Evolutionary conservation across 805 yeast species (phyloP).

Genomic region (Metschnikowia lachancei): DNA sequence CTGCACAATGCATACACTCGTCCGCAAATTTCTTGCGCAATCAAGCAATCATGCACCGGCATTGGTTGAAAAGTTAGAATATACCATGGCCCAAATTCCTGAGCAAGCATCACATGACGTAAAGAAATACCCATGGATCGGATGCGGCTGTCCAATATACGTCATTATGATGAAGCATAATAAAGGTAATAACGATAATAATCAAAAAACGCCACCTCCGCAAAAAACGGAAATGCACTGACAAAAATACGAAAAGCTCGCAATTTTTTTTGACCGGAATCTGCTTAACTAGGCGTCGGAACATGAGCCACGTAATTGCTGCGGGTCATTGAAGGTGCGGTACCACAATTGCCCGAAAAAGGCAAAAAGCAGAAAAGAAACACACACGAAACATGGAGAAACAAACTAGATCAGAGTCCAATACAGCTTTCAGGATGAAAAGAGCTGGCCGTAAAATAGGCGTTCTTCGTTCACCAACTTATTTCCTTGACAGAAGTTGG

Average conservation of each 20-base stretch:
- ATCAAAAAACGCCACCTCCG: no score
- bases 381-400: no score
- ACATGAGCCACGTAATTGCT: constrained; percentile 8
- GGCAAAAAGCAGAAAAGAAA: neutral
- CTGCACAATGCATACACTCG: constrained; percentile 8
- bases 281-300: neutral
- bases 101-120: neutral
- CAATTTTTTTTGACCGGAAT: neutral
- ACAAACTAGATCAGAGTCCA: no score
- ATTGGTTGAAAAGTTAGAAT: neutral
- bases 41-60: constrained; percentile 10
- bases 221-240: neutral
- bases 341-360: neutral
- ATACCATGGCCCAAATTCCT: neutral
- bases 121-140: neutral
- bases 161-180: no score
- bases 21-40: constrained; percentile 8
- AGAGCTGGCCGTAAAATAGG: no score
- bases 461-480: no score
- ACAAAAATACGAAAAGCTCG: neutral
- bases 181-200: no score
- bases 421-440: no score
- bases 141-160: no score
- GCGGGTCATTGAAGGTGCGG: constrained; percentile 3
- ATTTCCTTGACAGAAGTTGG: neutral